Conservation (phyloP, 1,139 yeast species). For the Candida frijolesensis region DNA sequence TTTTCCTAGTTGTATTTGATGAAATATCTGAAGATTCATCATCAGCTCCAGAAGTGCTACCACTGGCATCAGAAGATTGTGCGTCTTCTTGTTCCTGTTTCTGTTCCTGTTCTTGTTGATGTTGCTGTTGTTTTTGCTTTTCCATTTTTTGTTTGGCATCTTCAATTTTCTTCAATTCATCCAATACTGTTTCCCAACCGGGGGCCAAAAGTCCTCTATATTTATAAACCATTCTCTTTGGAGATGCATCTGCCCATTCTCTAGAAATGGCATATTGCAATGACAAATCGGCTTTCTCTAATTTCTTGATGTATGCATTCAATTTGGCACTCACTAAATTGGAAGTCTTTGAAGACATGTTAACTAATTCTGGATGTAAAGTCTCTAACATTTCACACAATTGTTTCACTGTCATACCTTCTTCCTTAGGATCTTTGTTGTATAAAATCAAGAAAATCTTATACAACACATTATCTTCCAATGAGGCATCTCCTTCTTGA, state of each 20-base stretch:
- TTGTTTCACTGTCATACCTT: constrained; percentile 85
- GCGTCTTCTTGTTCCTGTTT: constrained; percentile 4
- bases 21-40: background rate
- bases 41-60: background rate
- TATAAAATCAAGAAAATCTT: constrained; percentile 72
- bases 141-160: constrained; percentile 12
- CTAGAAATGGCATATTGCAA: constrained; percentile 74
- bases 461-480: constrained; percentile 74
- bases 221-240: constrained; percentile 84
- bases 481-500: constrained; percentile 57
- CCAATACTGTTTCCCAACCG: constrained; percentile 65
- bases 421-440: constrained; percentile 66
- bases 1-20: background rate
- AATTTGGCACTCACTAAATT: constrained; percentile 79
- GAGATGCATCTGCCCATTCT: constrained; percentile 89
- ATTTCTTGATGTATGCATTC: constrained; percentile 81
- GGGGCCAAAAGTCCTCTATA: constrained; percentile 75
- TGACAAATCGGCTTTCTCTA: constrained; percentile 75
- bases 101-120: constrained; percentile 1
- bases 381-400: constrained; percentile 73
- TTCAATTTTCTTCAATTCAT: constrained; percentile 29
- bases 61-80: background rate
- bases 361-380: constrained; percentile 81
- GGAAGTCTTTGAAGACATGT: constrained; percentile 75
- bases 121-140: constrained; percentile 8